Percentiles rank a stretch among this genome's conserved stretches.
Conservation (phyloP, 306 rosid genomes). For the Lupinus albus region DNA sequence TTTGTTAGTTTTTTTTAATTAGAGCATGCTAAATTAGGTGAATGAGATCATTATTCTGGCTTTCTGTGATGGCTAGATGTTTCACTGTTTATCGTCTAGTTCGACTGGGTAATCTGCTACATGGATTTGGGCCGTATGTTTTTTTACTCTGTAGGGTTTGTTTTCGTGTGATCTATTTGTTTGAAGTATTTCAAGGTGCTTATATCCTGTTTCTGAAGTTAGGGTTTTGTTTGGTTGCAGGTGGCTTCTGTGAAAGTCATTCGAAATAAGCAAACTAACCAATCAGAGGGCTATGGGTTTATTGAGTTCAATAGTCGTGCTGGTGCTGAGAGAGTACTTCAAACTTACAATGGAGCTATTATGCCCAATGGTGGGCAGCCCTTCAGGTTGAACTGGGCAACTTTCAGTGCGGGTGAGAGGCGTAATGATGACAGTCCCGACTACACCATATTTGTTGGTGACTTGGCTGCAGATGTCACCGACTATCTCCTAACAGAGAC, state of each 20-base stretch:
- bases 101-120: background rate
- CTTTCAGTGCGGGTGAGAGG: constrained; percentile 77
- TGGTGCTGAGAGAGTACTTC: constrained; percentile 80
- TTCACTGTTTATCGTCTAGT: background rate
- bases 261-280: constrained; percentile 81
- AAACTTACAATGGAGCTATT: constrained; percentile 69
- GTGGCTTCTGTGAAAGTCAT: constrained; percentile 73
- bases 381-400: constrained; percentile 94
- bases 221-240: constrained; percentile 46
- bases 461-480: constrained; percentile 88
- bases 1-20: background rate
- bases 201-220: background rate
- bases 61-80: background rate
- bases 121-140: background rate
- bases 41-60: background rate
- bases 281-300: constrained; percentile 91
- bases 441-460: constrained; percentile 89
- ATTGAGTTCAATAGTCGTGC: constrained; percentile 71
- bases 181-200: background rate
- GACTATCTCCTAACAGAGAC: constrained; percentile 75
- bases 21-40: no score
- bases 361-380: constrained; percentile 87
- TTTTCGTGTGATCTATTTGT: background rate
- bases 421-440: constrained; percentile 89
- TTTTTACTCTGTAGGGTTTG: background rate